phyloP scores from a whole-genome alignment of 2,329 filamentous ascomycete genomes.

The Phialophora chinensis region DNA sequence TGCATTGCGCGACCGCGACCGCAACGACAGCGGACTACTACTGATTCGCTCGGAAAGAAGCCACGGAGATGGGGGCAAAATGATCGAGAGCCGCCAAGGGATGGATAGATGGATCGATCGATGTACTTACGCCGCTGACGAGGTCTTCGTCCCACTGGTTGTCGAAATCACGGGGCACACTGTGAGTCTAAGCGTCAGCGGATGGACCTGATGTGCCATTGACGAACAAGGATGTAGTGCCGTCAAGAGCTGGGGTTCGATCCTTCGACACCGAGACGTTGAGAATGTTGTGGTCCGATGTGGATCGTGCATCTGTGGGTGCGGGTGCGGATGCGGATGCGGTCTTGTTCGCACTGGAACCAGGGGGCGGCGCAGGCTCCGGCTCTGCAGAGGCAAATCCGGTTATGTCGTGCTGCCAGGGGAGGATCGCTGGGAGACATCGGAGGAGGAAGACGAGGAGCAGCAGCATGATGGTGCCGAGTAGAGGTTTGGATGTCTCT shows the following conservation, averaged over 20 bases:
- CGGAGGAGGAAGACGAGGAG: not conserved
- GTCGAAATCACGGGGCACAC: too few species aligned
- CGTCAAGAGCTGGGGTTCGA: not conserved
- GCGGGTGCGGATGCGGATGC: not conserved
- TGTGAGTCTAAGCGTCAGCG: not conserved
- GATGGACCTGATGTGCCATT: not conserved
- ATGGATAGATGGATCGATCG: not conserved
- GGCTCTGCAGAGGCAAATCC: not conserved
- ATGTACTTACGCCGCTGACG: conserved; percentile 10
- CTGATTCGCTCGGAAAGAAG: too few species aligned
- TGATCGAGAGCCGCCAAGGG: not conserved
- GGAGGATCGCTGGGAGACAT: not conserved
- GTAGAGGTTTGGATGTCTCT: not conserved
- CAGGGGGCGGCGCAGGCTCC: too few species aligned
- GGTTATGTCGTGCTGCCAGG: not conserved
- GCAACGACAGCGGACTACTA: too few species aligned
- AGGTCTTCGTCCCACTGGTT: not conserved
- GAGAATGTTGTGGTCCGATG: too few species aligned
- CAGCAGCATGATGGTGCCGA: not conserved
- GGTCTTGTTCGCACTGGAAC: not conserved
- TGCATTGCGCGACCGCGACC: too few species aligned
- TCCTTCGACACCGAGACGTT: not conserved
- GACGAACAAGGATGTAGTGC: not conserved
- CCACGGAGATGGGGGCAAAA: too few species aligned
- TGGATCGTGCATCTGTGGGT: not conserved